phyloP scores from a whole-genome alignment of 2,329 filamentous ascomycete species.

The Mariannaea sp. region DNA sequence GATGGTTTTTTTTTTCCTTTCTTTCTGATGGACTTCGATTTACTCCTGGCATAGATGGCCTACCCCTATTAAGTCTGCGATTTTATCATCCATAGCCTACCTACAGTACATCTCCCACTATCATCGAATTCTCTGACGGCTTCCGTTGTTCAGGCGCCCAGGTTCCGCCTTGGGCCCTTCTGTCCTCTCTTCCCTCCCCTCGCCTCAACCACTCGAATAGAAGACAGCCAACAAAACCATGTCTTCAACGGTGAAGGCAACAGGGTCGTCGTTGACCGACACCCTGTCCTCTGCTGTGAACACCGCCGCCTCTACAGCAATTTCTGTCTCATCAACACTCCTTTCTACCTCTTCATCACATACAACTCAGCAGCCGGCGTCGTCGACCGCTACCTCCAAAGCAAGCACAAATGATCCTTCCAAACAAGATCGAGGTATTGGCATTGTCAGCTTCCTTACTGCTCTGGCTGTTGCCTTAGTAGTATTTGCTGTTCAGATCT shows the following conservation, averaged over 20 bases:
- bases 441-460: conserved; percentile 59
- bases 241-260: conserved; percentile 17
- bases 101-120: conserved; percentile 11
- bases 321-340: conserved; percentile 21
- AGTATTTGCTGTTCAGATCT: conserved; percentile 66
- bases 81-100: conserved; percentile 4
- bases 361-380: conserved; percentile 14
- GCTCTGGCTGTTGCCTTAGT: conserved; percentile 66
- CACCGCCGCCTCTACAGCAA: conserved; percentile 20
- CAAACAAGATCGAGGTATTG: conserved; percentile 51
- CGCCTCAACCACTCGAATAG: conserved; percentile 3
- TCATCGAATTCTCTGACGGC: background rate
- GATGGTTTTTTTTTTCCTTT: too few relatives aligned
- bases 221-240: conserved; percentile 1
- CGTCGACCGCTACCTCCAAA: background rate
- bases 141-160: conserved; percentile 9
- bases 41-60: conserved; percentile 11
- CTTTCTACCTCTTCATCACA: conserved; percentile 10
- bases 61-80: conserved; percentile 10
- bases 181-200: background rate
- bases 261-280: conserved; percentile 29
- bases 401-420: conserved; percentile 32
- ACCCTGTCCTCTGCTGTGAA: conserved; percentile 25
- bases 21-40: background rate
- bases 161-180: conserved; percentile 22